These are phyloP conservation scores for Cladophialophora chaetospira DNA, from an alignment of 2,329 filamentous ascomycete species.

Conservation along the genomic window DNA sequence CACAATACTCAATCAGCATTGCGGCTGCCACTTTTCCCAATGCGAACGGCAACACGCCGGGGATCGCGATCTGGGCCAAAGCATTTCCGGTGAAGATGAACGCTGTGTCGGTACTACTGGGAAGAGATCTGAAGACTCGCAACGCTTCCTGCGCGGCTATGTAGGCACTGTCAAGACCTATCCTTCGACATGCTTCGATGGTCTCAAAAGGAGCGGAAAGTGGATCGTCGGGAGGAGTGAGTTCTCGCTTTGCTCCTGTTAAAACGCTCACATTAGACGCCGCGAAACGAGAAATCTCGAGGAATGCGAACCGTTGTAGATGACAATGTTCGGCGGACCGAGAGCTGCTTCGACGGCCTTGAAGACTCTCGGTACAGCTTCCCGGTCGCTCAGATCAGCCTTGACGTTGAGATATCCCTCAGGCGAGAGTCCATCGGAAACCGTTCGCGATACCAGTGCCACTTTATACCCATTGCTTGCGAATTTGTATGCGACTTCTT, in stretches of 20 bases:
- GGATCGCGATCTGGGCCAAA: slow-evolving; percentile 39
- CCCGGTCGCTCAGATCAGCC: slow-evolving; percentile 40
- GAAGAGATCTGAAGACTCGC: slow-evolving; percentile 39
- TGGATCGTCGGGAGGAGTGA: slow-evolving; percentile 36
- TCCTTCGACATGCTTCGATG: too few species aligned
- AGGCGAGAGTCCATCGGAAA: background rate
- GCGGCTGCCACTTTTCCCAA: slow-evolving; percentile 47
- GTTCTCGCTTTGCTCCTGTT: slow-evolving; percentile 32
- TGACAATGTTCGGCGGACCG: slow-evolving; percentile 38
- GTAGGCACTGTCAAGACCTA: slow-evolving; percentile 43
- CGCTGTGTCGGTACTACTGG: slow-evolving; percentile 32
- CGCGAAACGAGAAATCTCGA: background rate
- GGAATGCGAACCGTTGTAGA: slow-evolving; percentile 35
- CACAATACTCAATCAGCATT: slow-evolving; percentile 38
- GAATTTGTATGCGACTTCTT: slow-evolving; percentile 10
- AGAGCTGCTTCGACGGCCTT: slow-evolving; percentile 40
- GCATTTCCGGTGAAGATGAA: slow-evolving; percentile 52
- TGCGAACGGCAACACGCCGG: slow-evolving; percentile 38
- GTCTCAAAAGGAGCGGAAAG: slow-evolving; percentile 31
- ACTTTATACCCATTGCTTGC: slow-evolving; percentile 30
- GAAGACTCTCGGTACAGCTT: slow-evolving; percentile 42
- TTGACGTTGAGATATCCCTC: slow-evolving; percentile 35
- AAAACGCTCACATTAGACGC: background rate
- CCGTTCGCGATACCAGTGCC: background rate
- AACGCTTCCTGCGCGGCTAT: slow-evolving; percentile 45